A percentile compares a stretch with the other conserved stretches of the same genome.
phyloP scores from a whole-genome alignment of 2,329 filamentous ascomycete species.

The Penicillium sp. region DNA sequence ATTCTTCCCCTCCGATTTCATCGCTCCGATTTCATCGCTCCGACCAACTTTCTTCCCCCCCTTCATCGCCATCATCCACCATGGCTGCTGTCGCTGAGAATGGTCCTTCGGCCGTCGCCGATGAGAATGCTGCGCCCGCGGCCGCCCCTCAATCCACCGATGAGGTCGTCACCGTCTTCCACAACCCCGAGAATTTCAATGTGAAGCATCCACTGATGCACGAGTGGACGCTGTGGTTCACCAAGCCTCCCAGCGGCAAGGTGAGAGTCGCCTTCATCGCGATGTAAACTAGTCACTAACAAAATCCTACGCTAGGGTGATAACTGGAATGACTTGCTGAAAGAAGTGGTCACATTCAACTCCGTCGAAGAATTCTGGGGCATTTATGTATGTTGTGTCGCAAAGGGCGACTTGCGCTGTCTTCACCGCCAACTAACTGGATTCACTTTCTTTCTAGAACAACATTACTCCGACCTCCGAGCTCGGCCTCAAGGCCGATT shows the following conservation, averaged over 20 bases:
- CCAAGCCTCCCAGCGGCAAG: slow-evolving; percentile 94
- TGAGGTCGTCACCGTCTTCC: slow-evolving; percentile 87
- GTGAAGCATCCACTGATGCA: slow-evolving; percentile 98
- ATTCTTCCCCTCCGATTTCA: slow-evolving; percentile 10
- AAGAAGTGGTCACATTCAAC: slow-evolving; percentile 98
- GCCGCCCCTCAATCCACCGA: slow-evolving; percentile 40
- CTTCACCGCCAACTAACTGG: no score
- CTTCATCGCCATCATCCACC: slow-evolving; percentile 16
- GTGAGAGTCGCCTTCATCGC: slow-evolving; percentile 45
- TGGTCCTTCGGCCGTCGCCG: slow-evolving; percentile 36
- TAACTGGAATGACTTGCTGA: slow-evolving; percentile 97
- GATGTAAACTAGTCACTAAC: slow-evolving; percentile 11
- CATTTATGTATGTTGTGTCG: slow-evolving; percentile 69
- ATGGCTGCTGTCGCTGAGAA: slow-evolving; percentile 39
- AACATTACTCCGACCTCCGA: slow-evolving; percentile 96
- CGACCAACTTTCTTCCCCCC: slow-evolving; percentile 5
- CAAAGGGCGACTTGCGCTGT: no score
- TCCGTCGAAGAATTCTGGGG: slow-evolving; percentile 99
- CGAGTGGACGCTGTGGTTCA: slow-evolving; percentile 99
- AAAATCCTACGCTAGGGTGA: slow-evolving; percentile 58
- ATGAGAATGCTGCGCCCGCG: slow-evolving; percentile 52
- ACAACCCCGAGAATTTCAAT: slow-evolving; percentile 98
- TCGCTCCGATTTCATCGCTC: slow-evolving; percentile 5
- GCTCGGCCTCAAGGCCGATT: slow-evolving; percentile 94
- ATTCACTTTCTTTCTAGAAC: slow-evolving; percentile 78